Base-by-base conservation (phyloP, 305 asterid species). In the Lippia alba region DNA sequence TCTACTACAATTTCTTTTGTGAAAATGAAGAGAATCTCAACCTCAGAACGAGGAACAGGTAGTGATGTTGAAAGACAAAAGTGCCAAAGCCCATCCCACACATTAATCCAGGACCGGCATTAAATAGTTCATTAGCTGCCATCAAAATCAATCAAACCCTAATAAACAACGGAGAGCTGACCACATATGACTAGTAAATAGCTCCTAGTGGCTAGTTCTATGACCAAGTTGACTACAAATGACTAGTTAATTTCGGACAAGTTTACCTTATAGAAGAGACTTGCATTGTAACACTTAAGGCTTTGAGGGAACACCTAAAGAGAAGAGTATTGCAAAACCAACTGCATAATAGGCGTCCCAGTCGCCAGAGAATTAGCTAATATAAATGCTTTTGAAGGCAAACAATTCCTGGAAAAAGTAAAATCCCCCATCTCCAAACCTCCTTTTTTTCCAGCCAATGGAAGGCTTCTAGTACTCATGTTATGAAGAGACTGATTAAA, bases 391-490 rank as follows among this genome's bases (percentile, higher is more conserved):
- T 56, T 32, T 32, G 73, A 8, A 63, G 68, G 41, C 45, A 20
- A 11, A 19, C 15, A 1, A 10, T 16, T 59, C 54, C 45, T 61
- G 39, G 20, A 61, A 34, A 6, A 39, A 51, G 54, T 8, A 32
- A 17, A 61, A 54, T 34, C 56, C 75, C 50, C 68, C 18, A 17
- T 61, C 12, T n/a, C 3, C 48, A 49, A 14, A 67, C 54, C 51
- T 45, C 63, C 49, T 40, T 46, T 34, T 51, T 45, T 11, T 58
- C 32, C 34, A 62, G 8, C 10, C 12, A 6, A 1, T 71, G 61
- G 62, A 20, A 60, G 62, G 62, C 53, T 49, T 50, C 34, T n/a
- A 41, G 14, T 36, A 51, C 56, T 36, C 64, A 51, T 15, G n/a
- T 24, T 53, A 51, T 12, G 32, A 20, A 12, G 32, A 40, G 20